Evolutionary conservation across 1,139 yeast genomes (phyloP), one percentile per base, ranked within the genome.

Genomic region (Zygosaccharomyces pseudobailii): DNA sequence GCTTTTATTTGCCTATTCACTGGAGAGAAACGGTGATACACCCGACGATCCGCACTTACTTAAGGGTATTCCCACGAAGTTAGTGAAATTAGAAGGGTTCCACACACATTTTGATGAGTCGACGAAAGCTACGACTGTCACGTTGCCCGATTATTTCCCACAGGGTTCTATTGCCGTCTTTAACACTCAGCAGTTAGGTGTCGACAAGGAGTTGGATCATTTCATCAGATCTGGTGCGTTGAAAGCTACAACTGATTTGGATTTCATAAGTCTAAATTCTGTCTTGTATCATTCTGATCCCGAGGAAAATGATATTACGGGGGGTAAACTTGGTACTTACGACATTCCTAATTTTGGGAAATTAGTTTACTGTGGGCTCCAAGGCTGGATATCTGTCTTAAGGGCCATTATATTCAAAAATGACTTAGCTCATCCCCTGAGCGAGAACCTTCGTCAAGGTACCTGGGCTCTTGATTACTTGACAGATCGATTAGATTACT

Each of bases 81-180:
- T 88, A 4, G 73, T 70, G 9, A 78, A 76, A 32, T 65, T 90
- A 7, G 69, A 72, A 2, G 69, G 72, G 2, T 82, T 92, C 13
- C 56, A 58, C 0, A 67, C 85, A 39, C 73, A 71, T 8, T 71
- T 61, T 45, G 70, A 75, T 47, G 73, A 67, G 8, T 59, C 58
- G 1, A 67, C 69, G 21, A 60, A 61, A 22, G 75, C 75, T 41
- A 71, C 89, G 0, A 69, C 73, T 3, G 78, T 92, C 44, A 70
- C 66, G 1, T 69, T 86, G 5, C 82, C 84, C 2, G 73, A 68
- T 0, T 54, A 72, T 37, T 90, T 92, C 66, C 88, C 92, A 3
- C 94, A 87, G 44, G 98, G 98, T 1, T 84, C 96, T 0, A 87
- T 92, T 56, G 89, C 95, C 0, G 84, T 92, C 2, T 77, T 87